Evolutionary conservation across 1,139 yeast species (phyloP).

Genomic region (Zhuliangozyma parablackwelliae): DNA sequence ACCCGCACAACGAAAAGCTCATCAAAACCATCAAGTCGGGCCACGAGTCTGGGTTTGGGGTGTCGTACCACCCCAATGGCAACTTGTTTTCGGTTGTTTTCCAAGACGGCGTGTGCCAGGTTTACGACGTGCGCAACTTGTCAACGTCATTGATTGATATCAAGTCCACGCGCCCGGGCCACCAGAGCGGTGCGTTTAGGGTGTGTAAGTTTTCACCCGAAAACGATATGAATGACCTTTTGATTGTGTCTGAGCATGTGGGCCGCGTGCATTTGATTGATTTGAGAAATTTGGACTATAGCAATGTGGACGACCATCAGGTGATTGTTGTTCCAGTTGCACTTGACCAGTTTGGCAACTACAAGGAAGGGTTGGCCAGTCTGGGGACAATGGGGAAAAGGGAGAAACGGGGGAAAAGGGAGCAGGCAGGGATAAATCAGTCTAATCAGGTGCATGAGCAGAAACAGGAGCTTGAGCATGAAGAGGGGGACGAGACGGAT

Average conservation of each 20-base stretch:
- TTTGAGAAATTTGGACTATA: conserved; percentile 59
- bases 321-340: conserved; percentile 56
- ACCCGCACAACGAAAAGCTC: conserved; percentile 21
- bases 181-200: conserved; percentile 57
- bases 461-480: not conserved
- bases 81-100: conserved; percentile 72
- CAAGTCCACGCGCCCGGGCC: conserved; percentile 58
- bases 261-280: conserved; percentile 84
- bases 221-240: conserved; percentile 63
- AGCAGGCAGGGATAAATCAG: no score
- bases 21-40: conserved; percentile 43
- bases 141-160: conserved; percentile 48
- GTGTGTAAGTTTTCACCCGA: conserved; percentile 63
- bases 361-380: conserved; percentile 11
- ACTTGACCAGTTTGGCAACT: conserved; percentile 37
- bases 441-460: no score
- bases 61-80: conserved; percentile 73
- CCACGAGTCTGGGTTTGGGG: conserved; percentile 80
- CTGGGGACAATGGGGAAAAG: not conserved
- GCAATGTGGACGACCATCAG: conserved; percentile 49
- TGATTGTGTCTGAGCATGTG: conserved; percentile 77
- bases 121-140: conserved; percentile 71
- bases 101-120: conserved; percentile 76
- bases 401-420: not conserved
- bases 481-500: not conserved